Evolutionary conservation across 768 basidiomycete species (phyloP).

Genomic region (Suillus luteus): DNA sequence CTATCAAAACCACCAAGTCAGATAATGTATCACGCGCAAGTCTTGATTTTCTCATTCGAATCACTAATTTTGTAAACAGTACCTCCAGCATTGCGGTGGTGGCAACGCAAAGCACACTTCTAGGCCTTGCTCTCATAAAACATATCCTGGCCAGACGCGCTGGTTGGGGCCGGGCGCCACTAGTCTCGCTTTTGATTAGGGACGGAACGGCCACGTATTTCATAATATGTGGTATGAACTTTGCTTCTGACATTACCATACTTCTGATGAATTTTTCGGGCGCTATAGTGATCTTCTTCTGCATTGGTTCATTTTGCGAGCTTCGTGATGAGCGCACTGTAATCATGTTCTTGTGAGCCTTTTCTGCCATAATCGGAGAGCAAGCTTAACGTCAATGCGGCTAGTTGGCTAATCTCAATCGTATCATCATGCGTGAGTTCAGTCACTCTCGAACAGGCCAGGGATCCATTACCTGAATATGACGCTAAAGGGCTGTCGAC

Average conservation of each 20-base stretch:
- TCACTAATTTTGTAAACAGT: not conserved
- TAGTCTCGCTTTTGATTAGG: constrained; percentile 43
- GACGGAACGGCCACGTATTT: constrained; percentile 49
- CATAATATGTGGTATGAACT: constrained; percentile 38
- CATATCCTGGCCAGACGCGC: constrained; percentile 35
- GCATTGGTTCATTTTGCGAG: not conserved
- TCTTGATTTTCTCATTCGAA: not conserved
- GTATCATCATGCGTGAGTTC: constrained; percentile 21
- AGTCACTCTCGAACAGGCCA: not conserved
- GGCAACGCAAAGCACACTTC: constrained; percentile 41
- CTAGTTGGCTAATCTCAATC: constrained; percentile 21
- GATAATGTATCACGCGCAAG: not conserved
- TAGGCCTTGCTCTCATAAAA: constrained; percentile 41
- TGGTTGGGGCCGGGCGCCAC: constrained; percentile 44
- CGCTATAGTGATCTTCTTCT: constrained; percentile 7
- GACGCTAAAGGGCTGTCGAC: constrained; percentile 23
- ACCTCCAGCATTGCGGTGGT: constrained; percentile 31
- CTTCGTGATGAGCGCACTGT: constrained; percentile 6
- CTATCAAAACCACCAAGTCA: constrained; percentile 3
- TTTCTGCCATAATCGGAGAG: constrained; percentile 14
- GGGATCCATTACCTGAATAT: not conserved
- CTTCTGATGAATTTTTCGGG: not conserved
- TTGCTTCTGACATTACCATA: not conserved
- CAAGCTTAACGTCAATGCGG: not conserved
- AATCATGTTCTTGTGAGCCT: constrained; percentile 13